These are phyloP conservation scores for Alternaria metachromatica DNA, from an alignment of 2,329 filamentous ascomycete species.

Conservation along the genomic window DNA sequence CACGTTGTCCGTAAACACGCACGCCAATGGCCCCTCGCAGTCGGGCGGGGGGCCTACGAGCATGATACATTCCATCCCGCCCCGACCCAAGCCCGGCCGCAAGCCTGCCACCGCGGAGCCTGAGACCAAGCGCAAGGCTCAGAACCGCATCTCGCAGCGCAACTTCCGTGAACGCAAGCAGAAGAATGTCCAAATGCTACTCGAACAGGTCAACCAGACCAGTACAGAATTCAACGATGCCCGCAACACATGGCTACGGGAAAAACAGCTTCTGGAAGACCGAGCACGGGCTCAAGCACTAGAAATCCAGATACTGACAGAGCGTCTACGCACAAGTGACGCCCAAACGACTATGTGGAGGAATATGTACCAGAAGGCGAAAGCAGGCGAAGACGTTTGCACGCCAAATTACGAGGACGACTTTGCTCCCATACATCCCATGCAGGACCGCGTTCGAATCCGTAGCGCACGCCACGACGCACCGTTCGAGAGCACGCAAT, in stretches of 20 bases:
- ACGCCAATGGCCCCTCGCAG: constrained; percentile 34
- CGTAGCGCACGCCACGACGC: not conserved
- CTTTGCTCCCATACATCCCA: not conserved
- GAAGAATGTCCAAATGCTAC: constrained; percentile 74
- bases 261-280: not conserved
- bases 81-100: constrained; percentile 72
- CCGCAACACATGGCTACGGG: not conserved
- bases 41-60: constrained; percentile 49
- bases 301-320: not conserved
- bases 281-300: not conserved
- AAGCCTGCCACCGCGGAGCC: constrained; percentile 95
- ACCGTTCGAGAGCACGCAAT: constrained; percentile 14
- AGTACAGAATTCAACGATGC: constrained; percentile 20
- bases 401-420: not conserved
- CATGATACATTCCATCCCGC: constrained; percentile 47
- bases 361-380: not conserved
- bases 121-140: constrained; percentile 89
- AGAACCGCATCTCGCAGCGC: constrained; percentile 90
- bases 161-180: constrained; percentile 83
- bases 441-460: not conserved
- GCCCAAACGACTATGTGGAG: not conserved
- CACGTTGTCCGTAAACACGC: constrained; percentile 37
- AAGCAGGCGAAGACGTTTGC: not conserved
- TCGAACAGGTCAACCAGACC: constrained; percentile 48
- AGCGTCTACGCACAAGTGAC: not conserved